These are phyloP conservation scores for Colletotrichum limetticola DNA, from an alignment of 2,329 filamentous ascomycete genomes.

Conservation along the genomic window DNA sequence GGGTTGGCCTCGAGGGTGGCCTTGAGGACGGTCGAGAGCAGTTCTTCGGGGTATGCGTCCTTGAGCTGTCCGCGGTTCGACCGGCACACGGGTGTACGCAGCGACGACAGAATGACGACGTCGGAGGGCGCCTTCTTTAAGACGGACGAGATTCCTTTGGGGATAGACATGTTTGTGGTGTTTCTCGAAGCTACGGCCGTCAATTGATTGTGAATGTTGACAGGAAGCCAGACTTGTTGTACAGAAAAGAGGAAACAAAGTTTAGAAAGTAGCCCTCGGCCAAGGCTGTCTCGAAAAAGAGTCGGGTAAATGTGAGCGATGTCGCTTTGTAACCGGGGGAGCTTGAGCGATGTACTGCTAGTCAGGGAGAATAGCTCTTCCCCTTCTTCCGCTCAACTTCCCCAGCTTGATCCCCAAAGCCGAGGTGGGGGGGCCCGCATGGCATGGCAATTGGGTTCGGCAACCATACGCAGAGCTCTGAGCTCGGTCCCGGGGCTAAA, in stretches of 20 bases:
- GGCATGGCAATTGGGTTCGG: constrained; percentile 34
- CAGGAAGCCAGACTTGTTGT: not conserved
- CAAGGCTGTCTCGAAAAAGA: constrained; percentile 11
- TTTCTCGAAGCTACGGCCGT: not conserved
- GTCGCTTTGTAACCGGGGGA: constrained; percentile 23
- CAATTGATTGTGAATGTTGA: not conserved
- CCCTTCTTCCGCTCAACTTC: constrained; percentile 19
- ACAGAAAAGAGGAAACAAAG: not conserved
- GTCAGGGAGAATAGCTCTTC: constrained; percentile 33
- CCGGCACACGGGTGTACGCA: constrained; percentile 87
- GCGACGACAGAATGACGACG: constrained; percentile 88
- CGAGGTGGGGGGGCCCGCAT: constrained; percentile 28
- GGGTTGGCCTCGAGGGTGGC: constrained; percentile 80
- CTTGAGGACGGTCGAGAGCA: constrained; percentile 74
- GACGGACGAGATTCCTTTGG: constrained; percentile 78
- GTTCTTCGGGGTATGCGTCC: constrained; percentile 90
- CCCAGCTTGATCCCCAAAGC: constrained; percentile 28
- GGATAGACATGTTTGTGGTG: constrained; percentile 57
- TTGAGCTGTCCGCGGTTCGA: constrained; percentile 86
- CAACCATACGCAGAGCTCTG: constrained; percentile 10
- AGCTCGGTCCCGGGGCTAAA: constrained; percentile 24
- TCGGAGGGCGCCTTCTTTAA: constrained; percentile 84
- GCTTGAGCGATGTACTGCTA: constrained; percentile 26
- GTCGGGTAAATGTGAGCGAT: constrained; percentile 24
- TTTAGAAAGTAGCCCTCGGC: not conserved